Conservation (phyloP, 352 stramenopile species). For the Aphanomyces stellatus region DNA sequence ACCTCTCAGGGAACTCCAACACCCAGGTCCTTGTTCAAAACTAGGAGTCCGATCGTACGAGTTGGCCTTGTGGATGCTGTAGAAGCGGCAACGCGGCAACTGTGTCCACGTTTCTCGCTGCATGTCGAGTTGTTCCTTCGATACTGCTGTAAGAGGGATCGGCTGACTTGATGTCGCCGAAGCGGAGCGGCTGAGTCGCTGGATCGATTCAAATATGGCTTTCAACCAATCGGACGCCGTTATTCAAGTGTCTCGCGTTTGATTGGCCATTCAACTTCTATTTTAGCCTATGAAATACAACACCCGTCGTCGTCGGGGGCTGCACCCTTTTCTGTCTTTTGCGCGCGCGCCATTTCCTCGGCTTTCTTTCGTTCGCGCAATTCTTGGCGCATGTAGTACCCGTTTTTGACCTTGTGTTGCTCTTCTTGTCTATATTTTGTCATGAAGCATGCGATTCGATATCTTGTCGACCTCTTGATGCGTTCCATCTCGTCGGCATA, state of each 20-base stretch:
- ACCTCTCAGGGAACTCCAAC: conserved; percentile 85
- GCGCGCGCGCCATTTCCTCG: background rate
- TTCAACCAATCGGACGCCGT: background rate
- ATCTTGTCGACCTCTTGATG: conserved; percentile 34
- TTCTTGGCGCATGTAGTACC: conserved; percentile 70
- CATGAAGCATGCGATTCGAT: background rate
- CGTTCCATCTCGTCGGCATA: conserved; percentile 54
- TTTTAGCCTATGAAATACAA: conserved; percentile 10
- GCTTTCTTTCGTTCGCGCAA: conserved; percentile 38
- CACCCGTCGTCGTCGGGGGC: background rate
- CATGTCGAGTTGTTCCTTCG: conserved; percentile 7
- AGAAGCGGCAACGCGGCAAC: conserved; percentile 73
- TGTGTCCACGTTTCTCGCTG: conserved; percentile 26
- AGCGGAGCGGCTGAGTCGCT: conserved; percentile 9
- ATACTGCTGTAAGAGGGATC: conserved; percentile 8
- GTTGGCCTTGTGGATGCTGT: conserved; percentile 25
- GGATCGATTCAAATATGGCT: background rate
- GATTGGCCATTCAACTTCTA: background rate
- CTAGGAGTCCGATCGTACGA: background rate
- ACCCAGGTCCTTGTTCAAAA: conserved; percentile 41
- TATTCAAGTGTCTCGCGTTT: background rate
- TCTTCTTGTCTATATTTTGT: conserved; percentile 21
- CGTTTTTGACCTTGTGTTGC: conserved; percentile 68
- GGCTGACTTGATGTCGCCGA: background rate
- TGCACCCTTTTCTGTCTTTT: background rate